Percentiles rank a stretch among this genome's conserved stretches.
phyloP scores from a whole-genome alignment of 140 eudicot species.

The Flaveria floridana region DNA sequence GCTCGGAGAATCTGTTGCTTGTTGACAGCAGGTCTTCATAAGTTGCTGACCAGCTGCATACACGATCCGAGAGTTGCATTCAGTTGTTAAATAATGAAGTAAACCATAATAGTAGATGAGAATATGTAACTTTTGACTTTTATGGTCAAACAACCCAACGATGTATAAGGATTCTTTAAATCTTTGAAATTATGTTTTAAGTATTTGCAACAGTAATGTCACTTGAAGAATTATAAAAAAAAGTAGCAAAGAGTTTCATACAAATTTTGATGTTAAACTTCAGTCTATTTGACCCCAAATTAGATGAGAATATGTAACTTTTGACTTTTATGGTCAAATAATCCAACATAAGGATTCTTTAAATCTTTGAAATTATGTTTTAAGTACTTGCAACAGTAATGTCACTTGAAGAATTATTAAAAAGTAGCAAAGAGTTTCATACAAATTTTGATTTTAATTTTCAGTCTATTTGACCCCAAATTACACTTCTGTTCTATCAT shows the following conservation, averaged over 20 bases:
- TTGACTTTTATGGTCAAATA: constrained; percentile 22
- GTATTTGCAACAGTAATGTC: background rate
- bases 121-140: constrained; percentile 9
- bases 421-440: background rate
- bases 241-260: background rate
- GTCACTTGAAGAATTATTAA: background rate
- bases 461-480: background rate
- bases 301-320: background rate
- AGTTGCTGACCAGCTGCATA: constrained; percentile 73
- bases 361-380: background rate
- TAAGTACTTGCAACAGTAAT: background rate
- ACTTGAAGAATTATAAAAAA: background rate
- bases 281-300: background rate
- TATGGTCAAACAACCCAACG: background rate
- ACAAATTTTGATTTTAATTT: background rate
- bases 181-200: background rate
- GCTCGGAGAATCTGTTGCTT: constrained; percentile 49
- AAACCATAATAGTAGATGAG: background rate
- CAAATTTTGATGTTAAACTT: background rate
- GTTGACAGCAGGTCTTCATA: constrained; percentile 72
- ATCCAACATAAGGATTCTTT: background rate
- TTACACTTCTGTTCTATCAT: background rate
- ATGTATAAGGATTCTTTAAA: constrained; percentile 5
- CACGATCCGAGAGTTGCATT: constrained; percentile 9
- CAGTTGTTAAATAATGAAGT: background rate